A percentile compares a stretch with the other conserved stretches of the same genome.
Evolutionary conservation across 2,329 filamentous ascomycete species (phyloP).

Genomic region (Alternaria rosae): DNA sequence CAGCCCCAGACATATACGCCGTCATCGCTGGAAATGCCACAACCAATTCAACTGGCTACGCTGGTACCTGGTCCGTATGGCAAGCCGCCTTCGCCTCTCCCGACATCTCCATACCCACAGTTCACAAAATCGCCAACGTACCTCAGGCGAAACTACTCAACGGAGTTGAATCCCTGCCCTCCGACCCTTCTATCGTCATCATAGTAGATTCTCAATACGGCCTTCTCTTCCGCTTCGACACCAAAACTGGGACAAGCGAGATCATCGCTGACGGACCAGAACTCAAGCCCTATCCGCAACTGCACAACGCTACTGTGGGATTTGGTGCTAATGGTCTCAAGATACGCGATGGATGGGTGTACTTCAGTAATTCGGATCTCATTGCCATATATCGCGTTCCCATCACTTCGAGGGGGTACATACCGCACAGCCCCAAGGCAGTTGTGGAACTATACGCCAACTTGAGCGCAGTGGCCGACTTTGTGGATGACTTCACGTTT

Average conservation of each 20-base stretch:
- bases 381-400: not conserved
- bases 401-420: not conserved
- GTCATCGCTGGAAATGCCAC: slow-evolving; percentile 18
- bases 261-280: not conserved
- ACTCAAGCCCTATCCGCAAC: not conserved
- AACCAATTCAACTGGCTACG: slow-evolving; percentile 9
- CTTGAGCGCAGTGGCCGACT: slow-evolving; percentile 4
- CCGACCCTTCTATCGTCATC: not conserved
- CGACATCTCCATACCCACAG: not conserved
- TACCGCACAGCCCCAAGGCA: not conserved
- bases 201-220: not conserved
- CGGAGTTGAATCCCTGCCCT: fast-evolving
- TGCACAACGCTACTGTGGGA: not conserved
- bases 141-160: slow-evolving; percentile 10
- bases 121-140: slow-evolving; percentile 14
- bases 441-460: slow-evolving; percentile 3
- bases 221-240: not conserved
- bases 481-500: slow-evolving; percentile 16
- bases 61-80: slow-evolving; percentile 15
- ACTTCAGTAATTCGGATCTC: not conserved
- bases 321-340: slow-evolving; percentile 6
- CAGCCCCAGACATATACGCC: slow-evolving; percentile 11
- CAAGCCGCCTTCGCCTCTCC: slow-evolving; percentile 2
- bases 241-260: not conserved
- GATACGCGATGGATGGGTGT: not conserved